Conservation (phyloP, 2,329 filamentous ascomycete genomes). For the Arthrobotrys iridis region DNA sequence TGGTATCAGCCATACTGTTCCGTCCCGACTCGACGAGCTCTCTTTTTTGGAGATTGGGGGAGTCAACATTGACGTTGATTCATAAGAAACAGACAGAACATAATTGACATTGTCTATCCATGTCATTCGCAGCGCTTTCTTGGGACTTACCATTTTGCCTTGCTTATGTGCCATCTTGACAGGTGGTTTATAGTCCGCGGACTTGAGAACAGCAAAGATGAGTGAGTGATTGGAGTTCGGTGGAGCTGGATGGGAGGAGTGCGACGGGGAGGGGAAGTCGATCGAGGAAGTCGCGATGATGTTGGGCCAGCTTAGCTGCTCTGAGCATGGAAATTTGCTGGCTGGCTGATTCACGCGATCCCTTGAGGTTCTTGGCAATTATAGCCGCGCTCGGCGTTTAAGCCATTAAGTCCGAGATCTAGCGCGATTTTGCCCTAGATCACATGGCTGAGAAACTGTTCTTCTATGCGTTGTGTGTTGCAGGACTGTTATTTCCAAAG, state of each 20-base stretch:
- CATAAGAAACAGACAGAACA: background rate
- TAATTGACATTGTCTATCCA: background rate
- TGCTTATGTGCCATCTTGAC: slow-evolving; percentile 85
- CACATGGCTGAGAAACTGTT: background rate
- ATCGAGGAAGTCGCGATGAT: slow-evolving; percentile 32
- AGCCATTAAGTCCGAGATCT: slow-evolving; percentile 1
- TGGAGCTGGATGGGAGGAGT: slow-evolving; percentile 24
- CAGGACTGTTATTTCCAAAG: slow-evolving; percentile 39
- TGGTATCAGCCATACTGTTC: slow-evolving; percentile 53
- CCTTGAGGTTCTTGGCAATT: slow-evolving; percentile 10
- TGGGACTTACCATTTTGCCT: slow-evolving; percentile 93
- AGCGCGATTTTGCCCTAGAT: slow-evolving; percentile 34
- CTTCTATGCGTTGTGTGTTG: slow-evolving; percentile 15
- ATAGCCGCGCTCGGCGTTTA: slow-evolving; percentile 10
- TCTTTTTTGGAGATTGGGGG: slow-evolving; percentile 25
- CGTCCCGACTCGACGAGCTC: slow-evolving; percentile 43
- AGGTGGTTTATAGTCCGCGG: slow-evolving; percentile 58
- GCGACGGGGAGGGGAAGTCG: slow-evolving; percentile 30
- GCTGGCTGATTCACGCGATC: slow-evolving; percentile 54
- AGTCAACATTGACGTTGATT: slow-evolving; percentile 55
- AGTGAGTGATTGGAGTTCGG: background rate
- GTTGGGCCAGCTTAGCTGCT: slow-evolving; percentile 19
- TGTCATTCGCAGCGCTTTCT: background rate
- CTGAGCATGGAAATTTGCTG: slow-evolving; percentile 48
- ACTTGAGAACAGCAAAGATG: slow-evolving; percentile 14